Conservation (phyloP, 2,329 filamentous ascomycete species). For the Alternaria brassicae region DNA sequence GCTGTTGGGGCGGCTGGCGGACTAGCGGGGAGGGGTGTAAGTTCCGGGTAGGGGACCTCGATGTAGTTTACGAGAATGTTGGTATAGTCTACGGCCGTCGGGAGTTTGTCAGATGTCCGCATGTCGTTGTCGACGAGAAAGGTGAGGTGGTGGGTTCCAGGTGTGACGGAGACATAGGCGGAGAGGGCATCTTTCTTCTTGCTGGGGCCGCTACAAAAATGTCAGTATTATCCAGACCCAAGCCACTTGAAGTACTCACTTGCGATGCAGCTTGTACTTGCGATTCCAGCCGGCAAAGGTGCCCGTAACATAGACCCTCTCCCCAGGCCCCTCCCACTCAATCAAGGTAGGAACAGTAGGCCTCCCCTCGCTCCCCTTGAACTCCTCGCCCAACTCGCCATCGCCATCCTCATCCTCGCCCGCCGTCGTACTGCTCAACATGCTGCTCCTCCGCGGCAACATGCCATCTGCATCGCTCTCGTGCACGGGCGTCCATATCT, state of each 20-base stretch:
- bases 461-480: constrained; percentile 56
- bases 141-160: constrained; percentile 94
- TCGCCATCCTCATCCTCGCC: constrained; percentile 71
- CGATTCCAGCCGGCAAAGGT: constrained; percentile 98
- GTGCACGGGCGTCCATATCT: constrained; percentile 56
- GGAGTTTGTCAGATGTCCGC: constrained; percentile 83
- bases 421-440: constrained; percentile 64
- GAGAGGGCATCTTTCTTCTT: constrained; percentile 68
- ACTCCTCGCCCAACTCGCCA: constrained; percentile 67
- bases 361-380: constrained; percentile 69
- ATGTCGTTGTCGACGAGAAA: constrained; percentile 95
- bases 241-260: too few relatives aligned
- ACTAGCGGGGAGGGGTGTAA: constrained; percentile 48
- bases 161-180: constrained; percentile 80
- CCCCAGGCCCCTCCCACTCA: constrained; percentile 82
- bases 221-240: constrained; percentile 41
- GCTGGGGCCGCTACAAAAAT: constrained; percentile 48
- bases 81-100: constrained; percentile 95
- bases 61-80: constrained; percentile 99
- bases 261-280: constrained; percentile 84
- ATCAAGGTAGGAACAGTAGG: constrained; percentile 83
- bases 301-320: constrained; percentile 94
- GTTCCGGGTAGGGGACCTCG: constrained; percentile 82
- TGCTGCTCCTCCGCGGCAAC: constrained; percentile 63
- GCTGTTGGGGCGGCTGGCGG: constrained; percentile 2